These are phyloP conservation scores for Apostasia ramifera DNA, from an alignment of 106 monocot genomes.

Conservation along the genomic window DNA sequence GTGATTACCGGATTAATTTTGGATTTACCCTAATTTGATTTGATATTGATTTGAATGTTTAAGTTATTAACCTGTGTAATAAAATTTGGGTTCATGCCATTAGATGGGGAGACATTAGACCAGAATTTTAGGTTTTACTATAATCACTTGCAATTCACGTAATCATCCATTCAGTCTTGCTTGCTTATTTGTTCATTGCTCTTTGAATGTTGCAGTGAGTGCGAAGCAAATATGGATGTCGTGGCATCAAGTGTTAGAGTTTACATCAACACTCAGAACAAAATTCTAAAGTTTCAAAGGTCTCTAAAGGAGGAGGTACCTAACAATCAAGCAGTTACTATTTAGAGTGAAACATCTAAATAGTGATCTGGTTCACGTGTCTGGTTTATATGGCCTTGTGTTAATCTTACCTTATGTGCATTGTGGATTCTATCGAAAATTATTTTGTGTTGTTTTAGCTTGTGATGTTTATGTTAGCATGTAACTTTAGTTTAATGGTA, in stretches of 20 bases:
- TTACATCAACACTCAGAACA: slow-evolving; percentile 75
- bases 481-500: no score
- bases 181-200: neutral
- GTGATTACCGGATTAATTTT: no score
- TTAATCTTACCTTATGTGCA: no score
- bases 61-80: no score
- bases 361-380: no score
- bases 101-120: slow-evolving; percentile 27
- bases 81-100: slow-evolving; percentile 28
- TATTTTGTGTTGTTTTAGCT: no score
- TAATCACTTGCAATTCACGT: neutral
- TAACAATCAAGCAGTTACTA: neutral
- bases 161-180: neutral
- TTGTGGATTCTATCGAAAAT: no score
- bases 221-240: slow-evolving; percentile 69
- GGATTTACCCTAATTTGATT: no score
- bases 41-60: no score
- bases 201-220: slow-evolving; percentile 39
- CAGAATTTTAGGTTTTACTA: slow-evolving; percentile 46
- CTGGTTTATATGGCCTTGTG: no score
- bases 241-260: slow-evolving; percentile 81
- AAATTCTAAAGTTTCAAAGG: slow-evolving; percentile 57
- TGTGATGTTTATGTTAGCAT: no score
- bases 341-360: neutral
- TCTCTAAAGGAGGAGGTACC: no score